These are phyloP conservation scores for Castanea crenata DNA, from an alignment of 306 rosid genomes.

Conservation along the genomic window DNA sequence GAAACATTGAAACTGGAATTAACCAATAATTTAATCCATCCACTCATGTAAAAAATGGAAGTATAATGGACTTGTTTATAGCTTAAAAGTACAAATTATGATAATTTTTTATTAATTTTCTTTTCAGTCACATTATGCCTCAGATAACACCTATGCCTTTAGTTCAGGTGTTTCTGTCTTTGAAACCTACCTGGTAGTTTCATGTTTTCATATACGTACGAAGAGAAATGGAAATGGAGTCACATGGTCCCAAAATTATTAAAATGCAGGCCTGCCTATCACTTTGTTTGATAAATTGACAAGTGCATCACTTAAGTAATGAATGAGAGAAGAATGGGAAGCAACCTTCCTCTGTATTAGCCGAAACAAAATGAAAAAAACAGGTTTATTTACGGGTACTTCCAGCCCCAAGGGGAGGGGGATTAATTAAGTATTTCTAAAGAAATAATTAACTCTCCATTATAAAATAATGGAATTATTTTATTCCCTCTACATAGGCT, in stretches of 20 bases:
- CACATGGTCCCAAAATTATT: not conserved
- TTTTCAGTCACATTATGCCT: not conserved
- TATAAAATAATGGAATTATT: too few species aligned
- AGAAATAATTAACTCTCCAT: too few species aligned
- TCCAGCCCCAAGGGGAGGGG: too few species aligned
- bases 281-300: not conserved
- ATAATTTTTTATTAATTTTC: too few species aligned
- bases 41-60: conserved; percentile 16
- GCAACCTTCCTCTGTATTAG: too few species aligned
- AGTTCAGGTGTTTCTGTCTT: not conserved
- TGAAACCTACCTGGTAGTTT: not conserved
- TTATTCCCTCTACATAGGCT: too few species aligned
- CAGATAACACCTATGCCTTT: not conserved
- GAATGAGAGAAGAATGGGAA: too few species aligned
- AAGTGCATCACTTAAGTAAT: too few species aligned
- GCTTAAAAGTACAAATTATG: not conserved
- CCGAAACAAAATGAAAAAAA: too few species aligned
- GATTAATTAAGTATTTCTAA: too few species aligned
- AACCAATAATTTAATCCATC: conserved; percentile 10
- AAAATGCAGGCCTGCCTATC: not conserved
- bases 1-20: conserved; percentile 20
- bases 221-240: not conserved
- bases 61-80: not conserved
- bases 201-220: not conserved
- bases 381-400: too few species aligned